Evolutionary conservation across 345 rosid species (phyloP).

Genomic region (Hibiscus trionum): DNA sequence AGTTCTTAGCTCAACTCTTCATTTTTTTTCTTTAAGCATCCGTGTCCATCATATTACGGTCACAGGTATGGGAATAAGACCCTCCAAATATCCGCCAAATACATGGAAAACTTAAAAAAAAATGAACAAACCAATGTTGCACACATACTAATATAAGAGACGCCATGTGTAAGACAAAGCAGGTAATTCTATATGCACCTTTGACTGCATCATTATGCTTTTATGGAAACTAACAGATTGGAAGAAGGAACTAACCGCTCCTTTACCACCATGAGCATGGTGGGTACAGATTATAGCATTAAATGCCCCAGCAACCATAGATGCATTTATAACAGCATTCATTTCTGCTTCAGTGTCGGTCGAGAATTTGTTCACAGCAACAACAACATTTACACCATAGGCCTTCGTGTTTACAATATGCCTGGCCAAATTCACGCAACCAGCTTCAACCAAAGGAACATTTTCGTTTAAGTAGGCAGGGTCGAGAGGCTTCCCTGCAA

Average conservation of each 20-base stretch:
- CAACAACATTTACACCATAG: conserved; percentile 88
- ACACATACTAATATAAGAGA: background rate
- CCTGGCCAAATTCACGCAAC: conserved; percentile 87
- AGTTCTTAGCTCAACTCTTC: too few species aligned
- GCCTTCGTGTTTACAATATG: conserved; percentile 84
- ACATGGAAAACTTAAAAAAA: too few species aligned
- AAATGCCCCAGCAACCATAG: conserved; percentile 84
- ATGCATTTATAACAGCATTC: conserved; percentile 71
- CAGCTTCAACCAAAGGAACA: conserved; percentile 85
- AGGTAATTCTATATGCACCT: background rate
- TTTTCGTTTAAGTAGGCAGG: conserved; percentile 80
- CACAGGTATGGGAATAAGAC: too few species aligned
- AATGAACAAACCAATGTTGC: background rate
- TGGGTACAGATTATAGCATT: conserved; percentile 91
- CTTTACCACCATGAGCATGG: conserved; percentile 97
- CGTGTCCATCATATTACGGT: too few species aligned
- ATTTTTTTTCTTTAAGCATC: too few species aligned
- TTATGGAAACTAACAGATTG: background rate
- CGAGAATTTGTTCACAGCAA: conserved; percentile 90
- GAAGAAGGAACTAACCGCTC: conserved; percentile 67
- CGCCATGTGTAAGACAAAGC: background rate
- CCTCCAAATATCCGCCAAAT: too few species aligned
- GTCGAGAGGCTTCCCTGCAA: conserved; percentile 97
- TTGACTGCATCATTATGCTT: background rate
- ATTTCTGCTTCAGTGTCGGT: conserved; percentile 87